Evolutionary conservation across 2,329 filamentous ascomycete species (phyloP).

Genomic region (Trichoderma polysporum): DNA sequence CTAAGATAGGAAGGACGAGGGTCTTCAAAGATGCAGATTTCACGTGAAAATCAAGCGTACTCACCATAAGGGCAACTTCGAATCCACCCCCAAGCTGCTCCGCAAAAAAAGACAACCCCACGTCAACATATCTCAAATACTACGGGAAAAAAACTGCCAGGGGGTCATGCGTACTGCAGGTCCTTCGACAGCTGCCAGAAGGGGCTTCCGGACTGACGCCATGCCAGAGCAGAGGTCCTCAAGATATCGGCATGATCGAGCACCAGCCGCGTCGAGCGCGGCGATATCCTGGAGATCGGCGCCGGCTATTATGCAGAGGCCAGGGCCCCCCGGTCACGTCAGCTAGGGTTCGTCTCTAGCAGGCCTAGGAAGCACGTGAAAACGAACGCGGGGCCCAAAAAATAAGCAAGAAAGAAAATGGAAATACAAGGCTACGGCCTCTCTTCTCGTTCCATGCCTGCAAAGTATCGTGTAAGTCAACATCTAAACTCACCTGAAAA

Average conservation of each 20-base stretch:
- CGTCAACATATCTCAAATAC: conserved; percentile 18
- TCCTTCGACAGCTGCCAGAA: conserved; percentile 51
- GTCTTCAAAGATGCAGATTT: background rate
- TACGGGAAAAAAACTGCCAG: background rate
- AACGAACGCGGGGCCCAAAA: conserved; percentile 32
- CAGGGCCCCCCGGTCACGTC: conserved; percentile 2
- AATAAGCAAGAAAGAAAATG: conserved; percentile 8
- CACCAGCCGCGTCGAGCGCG: conserved; percentile 34
- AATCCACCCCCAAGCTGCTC: conserved; percentile 50
- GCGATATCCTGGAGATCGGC: conserved; percentile 40
- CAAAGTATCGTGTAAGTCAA: background rate
- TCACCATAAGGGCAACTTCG: conserved; percentile 48
- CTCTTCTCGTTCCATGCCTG: no score
- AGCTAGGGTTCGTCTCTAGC: conserved; percentile 13
- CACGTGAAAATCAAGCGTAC: conserved; percentile 17
- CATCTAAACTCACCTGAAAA: conserved; percentile 26
- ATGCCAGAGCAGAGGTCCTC: conserved; percentile 43
- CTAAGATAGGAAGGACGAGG: conserved; percentile 8
- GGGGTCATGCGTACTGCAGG: conserved; percentile 44
- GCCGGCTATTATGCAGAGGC: conserved; percentile 30
- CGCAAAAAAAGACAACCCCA: conserved; percentile 7
- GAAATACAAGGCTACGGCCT: background rate
- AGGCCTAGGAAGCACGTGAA: conserved; percentile 3
- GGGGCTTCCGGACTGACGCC: conserved; percentile 42
- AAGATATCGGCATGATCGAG: conserved; percentile 37